Evolutionary conservation across 768 basidiomycete genomes (phyloP).

Genomic region (Wakefieldia striispora): DNA sequence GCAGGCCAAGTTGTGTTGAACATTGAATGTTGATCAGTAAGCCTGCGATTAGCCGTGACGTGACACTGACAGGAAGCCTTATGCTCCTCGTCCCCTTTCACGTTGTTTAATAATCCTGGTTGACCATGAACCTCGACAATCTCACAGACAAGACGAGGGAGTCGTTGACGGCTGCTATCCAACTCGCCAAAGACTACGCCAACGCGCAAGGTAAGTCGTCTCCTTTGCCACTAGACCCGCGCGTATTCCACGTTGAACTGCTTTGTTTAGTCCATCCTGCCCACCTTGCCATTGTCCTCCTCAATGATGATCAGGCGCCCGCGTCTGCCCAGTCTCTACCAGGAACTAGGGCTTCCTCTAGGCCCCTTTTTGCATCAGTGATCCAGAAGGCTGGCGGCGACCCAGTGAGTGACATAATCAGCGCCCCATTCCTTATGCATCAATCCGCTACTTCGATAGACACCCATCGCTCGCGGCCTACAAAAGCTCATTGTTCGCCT

Average conservation of each 20-base stretch:
- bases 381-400: conserved; percentile 85
- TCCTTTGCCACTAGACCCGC: neutral
- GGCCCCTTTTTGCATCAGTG: conserved; percentile 73
- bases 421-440: neutral
- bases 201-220: conserved; percentile 65
- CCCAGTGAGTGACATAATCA: conserved; percentile 46
- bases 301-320: conserved; percentile 58
- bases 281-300: conserved; percentile 78
- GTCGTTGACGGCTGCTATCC: conserved; percentile 66
- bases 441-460: conserved; percentile 32
- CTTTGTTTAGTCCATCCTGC: conserved; percentile 64
- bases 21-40: neutral
- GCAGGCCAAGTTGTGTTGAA: conserved; percentile 81
- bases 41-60: neutral
- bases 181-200: conserved; percentile 81
- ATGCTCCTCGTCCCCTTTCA: neutral
- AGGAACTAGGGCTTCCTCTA: conserved; percentile 29
- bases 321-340: conserved; percentile 32
- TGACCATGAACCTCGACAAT: conserved; percentile 51
- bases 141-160: conserved; percentile 85
- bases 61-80: conserved; percentile 9
- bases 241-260: neutral
- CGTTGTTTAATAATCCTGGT: no score
- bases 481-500: conserved; percentile 78
- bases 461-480: conserved; percentile 62